These are phyloP conservation scores for Claviceps arundinis DNA, from an alignment of 2,329 filamentous ascomycete genomes.

Conservation along the genomic window DNA sequence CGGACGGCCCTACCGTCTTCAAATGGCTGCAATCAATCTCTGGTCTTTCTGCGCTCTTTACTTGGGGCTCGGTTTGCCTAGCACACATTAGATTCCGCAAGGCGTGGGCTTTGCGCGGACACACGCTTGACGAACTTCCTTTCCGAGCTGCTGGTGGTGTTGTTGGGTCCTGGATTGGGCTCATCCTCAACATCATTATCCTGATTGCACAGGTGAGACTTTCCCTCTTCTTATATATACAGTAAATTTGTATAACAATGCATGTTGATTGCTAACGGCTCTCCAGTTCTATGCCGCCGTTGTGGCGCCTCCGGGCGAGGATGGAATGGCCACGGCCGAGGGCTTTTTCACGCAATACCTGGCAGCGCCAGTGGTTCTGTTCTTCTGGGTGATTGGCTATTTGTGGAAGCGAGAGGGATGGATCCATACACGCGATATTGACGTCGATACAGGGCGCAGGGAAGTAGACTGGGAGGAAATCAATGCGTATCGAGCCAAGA, in stretches of 20 bases:
- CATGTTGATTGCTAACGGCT: neutral
- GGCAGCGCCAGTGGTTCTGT: conserved; percentile 38
- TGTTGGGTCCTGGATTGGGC: conserved; percentile 49
- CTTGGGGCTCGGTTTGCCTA: conserved; percentile 51
- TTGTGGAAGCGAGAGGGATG: conserved; percentile 53
- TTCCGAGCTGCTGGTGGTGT: conserved; percentile 49
- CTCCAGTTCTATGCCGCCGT: conserved; percentile 36
- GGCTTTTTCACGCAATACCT: conserved; percentile 44
- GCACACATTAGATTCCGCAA: conserved; percentile 52
- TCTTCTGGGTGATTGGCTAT: conserved; percentile 45
- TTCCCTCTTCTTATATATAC: neutral
- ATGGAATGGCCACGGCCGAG: conserved; percentile 26
- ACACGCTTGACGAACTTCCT: conserved; percentile 50
- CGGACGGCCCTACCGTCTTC: conserved; percentile 37
- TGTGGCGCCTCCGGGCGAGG: conserved; percentile 17
- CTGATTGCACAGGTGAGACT: conserved; percentile 37
- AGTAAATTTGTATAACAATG: neutral
- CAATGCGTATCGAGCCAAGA: conserved; percentile 36
- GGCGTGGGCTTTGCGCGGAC: conserved; percentile 46
- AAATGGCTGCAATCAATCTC: conserved; percentile 52
- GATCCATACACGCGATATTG: conserved; percentile 46
- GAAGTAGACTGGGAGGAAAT: conserved; percentile 54
- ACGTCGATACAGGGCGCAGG: conserved; percentile 53
- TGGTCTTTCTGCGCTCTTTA: conserved; percentile 47
- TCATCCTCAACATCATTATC: conserved; percentile 42